Evolutionary conservation across 257 asterid species (phyloP), one percentile per base, ranked within the genome.

Genomic region (Lavandula angustifolia): DNA sequence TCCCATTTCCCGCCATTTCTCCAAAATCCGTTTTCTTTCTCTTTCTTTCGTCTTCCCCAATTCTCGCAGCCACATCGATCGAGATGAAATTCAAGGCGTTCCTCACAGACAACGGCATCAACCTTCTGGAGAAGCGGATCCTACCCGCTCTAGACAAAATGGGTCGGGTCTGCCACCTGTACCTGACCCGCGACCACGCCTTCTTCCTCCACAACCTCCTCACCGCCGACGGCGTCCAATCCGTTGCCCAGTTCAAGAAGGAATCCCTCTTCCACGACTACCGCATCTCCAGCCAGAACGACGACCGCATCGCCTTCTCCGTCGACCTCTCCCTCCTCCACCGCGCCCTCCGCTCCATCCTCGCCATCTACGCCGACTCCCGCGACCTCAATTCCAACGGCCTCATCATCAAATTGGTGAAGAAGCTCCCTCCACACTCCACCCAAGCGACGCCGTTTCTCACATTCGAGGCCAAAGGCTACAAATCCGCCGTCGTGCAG

Each of bases 181-280:
- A 75, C 68, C 66, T 89, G 44, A 92, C 96, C 69, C 87, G 78
- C 62, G 85, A 79, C 71, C 90, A 89, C 86, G 61, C 79, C 66
- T 76, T 77, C 69, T 89, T 92, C 94, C 99, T 92, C 82, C 99
- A 92, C 88, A 87, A 92, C 73, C 97, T 92, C 84, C 96, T 92
- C 81, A 69, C 77, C 74, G 72, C 85, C 80, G 89, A 85, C 66
- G 96, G 95, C 38, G 77, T 81, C 59, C 99, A 92, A 38, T 92
- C 90, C 84, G 73, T 92, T 22, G 94, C 99, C 33, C 96, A 92
- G 48, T 85, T 92, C 81, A 76, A 71, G 11, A 74, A 59, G 46
- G 80, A 80, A 14, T 78, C 92, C 60, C 88, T 92, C 72, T 92
- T 89, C 79, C 85, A 79, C 22, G 90, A 87, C 41, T 87, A 85